These are phyloP conservation scores for Monilinia laxa DNA, from an alignment of 2,329 filamentous ascomycete genomes.

Conservation along the genomic window DNA sequence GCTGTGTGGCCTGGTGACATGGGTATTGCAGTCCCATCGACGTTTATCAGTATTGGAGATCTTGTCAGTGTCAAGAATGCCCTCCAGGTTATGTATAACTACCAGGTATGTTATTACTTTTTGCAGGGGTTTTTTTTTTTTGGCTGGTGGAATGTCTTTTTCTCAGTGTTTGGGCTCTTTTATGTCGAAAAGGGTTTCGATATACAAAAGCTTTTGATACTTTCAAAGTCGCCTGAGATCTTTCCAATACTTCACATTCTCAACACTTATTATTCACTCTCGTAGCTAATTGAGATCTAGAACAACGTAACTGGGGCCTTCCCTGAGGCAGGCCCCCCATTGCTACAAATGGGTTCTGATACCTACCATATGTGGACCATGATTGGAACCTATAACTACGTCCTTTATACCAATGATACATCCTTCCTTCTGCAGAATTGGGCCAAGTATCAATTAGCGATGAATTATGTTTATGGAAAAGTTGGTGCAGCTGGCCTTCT, in stretches of 20 bases:
- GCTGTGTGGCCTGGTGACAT: constrained; percentile 63
- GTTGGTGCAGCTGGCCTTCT: constrained; percentile 41
- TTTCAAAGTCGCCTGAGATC: constrained; percentile 16
- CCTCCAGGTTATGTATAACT: constrained; percentile 42
- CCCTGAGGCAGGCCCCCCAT: constrained; percentile 35
- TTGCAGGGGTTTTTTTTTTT: not conserved
- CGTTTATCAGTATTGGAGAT: constrained; percentile 55
- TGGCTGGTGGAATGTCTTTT: not conserved
- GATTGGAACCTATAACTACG: constrained; percentile 59
- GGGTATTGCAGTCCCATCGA: constrained; percentile 52
- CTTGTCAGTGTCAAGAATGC: constrained; percentile 51
- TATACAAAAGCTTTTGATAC: not conserved
- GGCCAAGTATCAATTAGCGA: constrained; percentile 50
- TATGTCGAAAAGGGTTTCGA: not conserved
- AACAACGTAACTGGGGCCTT: constrained; percentile 32
- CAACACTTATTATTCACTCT: not conserved
- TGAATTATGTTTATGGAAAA: constrained; percentile 48
- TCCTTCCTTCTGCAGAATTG: constrained; percentile 50
- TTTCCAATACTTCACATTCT: constrained; percentile 23
- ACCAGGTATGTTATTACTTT: constrained; percentile 42
- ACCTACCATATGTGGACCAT: constrained; percentile 61
- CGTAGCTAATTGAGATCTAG: constrained; percentile 17
- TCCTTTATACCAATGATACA: constrained; percentile 55
- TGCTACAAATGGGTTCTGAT: constrained; percentile 40
- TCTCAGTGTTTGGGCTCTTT: not conserved